phyloP scores from a whole-genome alignment of 345 rosid species.

The Eucalyptus dawsonii region DNA sequence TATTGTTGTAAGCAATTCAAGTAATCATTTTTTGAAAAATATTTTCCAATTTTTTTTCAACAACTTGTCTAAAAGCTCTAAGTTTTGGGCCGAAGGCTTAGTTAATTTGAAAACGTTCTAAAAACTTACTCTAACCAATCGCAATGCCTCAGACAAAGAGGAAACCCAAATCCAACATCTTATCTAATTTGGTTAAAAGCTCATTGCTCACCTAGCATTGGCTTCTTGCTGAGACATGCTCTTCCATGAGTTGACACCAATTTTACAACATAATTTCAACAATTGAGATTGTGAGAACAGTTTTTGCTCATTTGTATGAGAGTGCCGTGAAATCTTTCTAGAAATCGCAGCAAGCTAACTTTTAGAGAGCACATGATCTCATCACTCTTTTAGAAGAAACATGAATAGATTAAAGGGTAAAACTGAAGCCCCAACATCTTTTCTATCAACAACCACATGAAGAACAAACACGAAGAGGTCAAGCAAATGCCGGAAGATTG shows the following conservation, averaged over 20 bases:
- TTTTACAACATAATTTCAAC: background rate
- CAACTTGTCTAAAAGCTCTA: background rate
- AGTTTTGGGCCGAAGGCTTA: background rate
- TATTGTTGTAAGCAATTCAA: too few relatives aligned
- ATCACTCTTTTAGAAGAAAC: background rate
- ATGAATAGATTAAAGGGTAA: background rate
- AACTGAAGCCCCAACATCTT: background rate
- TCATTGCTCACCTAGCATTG: background rate
- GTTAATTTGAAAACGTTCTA: background rate
- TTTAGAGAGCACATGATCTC: background rate
- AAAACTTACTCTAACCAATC: background rate
- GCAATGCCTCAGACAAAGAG: background rate
- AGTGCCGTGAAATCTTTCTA: background rate
- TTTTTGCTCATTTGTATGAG: background rate
- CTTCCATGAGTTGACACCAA: background rate
- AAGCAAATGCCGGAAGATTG: background rate
- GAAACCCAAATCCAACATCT: background rate
- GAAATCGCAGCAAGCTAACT: background rate
- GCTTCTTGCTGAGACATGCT: background rate
- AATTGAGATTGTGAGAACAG: background rate
- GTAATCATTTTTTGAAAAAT: too few relatives aligned
- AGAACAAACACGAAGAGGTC: background rate
- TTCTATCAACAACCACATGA: background rate
- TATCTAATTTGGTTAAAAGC: background rate
- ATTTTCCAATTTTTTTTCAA: too few relatives aligned